Percentiles rank a stretch among this genome's conserved stretches.
These are phyloP conservation scores for Lumnitzera littorea DNA, from an alignment of 345 rosid genomes.

Conservation along the genomic window DNA sequence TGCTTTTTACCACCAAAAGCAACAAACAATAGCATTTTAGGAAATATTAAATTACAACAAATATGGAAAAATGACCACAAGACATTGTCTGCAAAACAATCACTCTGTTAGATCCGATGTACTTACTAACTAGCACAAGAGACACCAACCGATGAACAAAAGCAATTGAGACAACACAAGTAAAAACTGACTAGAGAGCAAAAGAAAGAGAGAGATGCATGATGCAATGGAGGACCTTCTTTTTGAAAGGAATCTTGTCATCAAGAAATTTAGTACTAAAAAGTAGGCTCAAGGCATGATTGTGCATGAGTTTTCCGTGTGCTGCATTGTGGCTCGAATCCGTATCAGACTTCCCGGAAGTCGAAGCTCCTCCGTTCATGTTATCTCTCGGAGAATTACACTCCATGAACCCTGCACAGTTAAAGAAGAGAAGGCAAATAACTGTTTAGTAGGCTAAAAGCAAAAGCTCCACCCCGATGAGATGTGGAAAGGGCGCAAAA, in stretches of 20 bases:
- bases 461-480: too few relatives aligned
- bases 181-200: neutral
- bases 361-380: constrained; percentile 20
- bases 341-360: constrained; percentile 17
- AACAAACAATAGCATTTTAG: too few relatives aligned
- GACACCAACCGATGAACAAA: neutral
- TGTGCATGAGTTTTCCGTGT: neutral
- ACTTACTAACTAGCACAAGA: neutral
- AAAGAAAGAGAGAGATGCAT: neutral
- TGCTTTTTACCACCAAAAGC: too few relatives aligned
- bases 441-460: too few relatives aligned
- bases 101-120: neutral
- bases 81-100: neutral
- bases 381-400: constrained; percentile 4
- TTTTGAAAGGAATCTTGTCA: constrained; percentile 36
- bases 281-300: constrained; percentile 11
- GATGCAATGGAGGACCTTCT: constrained; percentile 26
- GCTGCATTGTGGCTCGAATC: constrained; percentile 11
- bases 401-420: constrained; percentile 1
- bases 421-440: neutral
- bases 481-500: too few relatives aligned
- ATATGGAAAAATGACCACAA: too few relatives aligned
- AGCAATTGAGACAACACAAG: neutral
- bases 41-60: too few relatives aligned
- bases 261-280: constrained; percentile 31